These are phyloP conservation scores for Saccharomycopsis olivae DNA, from an alignment of 805 yeast genomes.

Conservation along the genomic window DNA sequence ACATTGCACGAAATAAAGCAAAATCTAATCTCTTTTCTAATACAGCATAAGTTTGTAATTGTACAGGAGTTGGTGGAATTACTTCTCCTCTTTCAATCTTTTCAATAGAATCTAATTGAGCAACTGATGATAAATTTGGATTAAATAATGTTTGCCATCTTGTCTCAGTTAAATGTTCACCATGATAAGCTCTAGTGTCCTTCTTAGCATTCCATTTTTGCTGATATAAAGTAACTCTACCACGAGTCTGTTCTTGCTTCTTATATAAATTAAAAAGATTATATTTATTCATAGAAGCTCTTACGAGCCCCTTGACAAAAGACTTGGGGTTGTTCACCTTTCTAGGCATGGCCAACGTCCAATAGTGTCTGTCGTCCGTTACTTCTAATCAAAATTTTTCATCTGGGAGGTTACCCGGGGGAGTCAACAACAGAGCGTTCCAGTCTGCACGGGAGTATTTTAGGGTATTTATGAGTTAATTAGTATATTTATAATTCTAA, in stretches of 20 bases:
- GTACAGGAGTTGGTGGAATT: constrained; percentile 62
- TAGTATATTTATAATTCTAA: too few species aligned
- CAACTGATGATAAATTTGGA: constrained; percentile 69
- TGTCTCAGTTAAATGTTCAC: constrained; percentile 81
- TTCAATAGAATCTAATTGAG: constrained; percentile 76
- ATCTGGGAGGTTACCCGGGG: too few species aligned
- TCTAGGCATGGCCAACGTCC: too few species aligned
- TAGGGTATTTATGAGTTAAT: too few species aligned
- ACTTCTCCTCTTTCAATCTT: constrained; percentile 35
- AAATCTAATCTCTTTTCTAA: constrained; percentile 83
- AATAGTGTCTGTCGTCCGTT: too few species aligned
- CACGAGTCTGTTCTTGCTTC: constrained; percentile 45
- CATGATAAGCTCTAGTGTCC: constrained; percentile 92
- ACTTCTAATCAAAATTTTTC: too few species aligned
- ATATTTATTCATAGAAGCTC: too few species aligned
- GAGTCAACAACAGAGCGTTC: too few species aligned
- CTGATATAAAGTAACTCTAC: constrained; percentile 66
- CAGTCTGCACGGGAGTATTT: too few species aligned
- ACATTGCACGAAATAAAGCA: constrained; percentile 85
- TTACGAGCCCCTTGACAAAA: too few species aligned
- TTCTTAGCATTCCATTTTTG: constrained; percentile 88
- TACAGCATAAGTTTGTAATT: constrained; percentile 79
- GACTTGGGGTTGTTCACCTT: too few species aligned
- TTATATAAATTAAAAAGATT: constrained; percentile 83
- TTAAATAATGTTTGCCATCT: constrained; percentile 68